Conservation (phyloP, 2,329 filamentous ascomycete species). For the Claviceps sp. region DNA sequence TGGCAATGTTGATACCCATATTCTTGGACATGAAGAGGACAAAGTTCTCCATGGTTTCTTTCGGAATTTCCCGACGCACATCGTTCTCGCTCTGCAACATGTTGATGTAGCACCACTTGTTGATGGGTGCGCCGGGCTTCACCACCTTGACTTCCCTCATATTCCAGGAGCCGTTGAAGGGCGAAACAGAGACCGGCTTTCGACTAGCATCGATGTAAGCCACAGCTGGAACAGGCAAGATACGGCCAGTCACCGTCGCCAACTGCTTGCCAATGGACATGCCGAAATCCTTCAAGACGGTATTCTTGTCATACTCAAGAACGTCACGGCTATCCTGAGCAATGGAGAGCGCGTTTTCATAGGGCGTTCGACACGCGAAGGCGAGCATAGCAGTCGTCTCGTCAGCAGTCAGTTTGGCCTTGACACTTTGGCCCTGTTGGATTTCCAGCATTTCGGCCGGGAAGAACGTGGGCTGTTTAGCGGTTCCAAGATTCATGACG, state of each 20-base stretch:
- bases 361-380: slow-evolving; percentile 56
- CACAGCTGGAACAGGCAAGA: slow-evolving; percentile 48
- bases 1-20: slow-evolving; percentile 27
- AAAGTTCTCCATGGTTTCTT: slow-evolving; percentile 19
- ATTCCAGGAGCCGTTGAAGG: slow-evolving; percentile 55
- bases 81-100: slow-evolving; percentile 13
- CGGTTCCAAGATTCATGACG: slow-evolving; percentile 52
- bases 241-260: slow-evolving; percentile 58
- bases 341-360: slow-evolving; percentile 54
- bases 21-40: slow-evolving; percentile 20
- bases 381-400: slow-evolving; percentile 59
- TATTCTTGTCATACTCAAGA: slow-evolving; percentile 41
- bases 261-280: slow-evolving; percentile 47
- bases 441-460: slow-evolving; percentile 55
- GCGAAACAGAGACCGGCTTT: slow-evolving; percentile 14
- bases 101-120: slow-evolving; percentile 37
- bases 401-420: slow-evolving; percentile 40
- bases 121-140: slow-evolving; percentile 31
- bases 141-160: slow-evolving; percentile 44
- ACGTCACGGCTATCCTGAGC: slow-evolving; percentile 39
- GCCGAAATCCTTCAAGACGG: slow-evolving; percentile 42
- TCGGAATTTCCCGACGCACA: slow-evolving; percentile 6
- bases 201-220: slow-evolving; percentile 33
- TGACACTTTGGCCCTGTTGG: slow-evolving; percentile 49
- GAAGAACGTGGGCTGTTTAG: slow-evolving; percentile 44